Evolutionary conservation across 2,329 filamentous ascomycete genomes (phyloP), one percentile per base, ranked within the genome.

Genomic region (Emydomyces testavorans): DNA sequence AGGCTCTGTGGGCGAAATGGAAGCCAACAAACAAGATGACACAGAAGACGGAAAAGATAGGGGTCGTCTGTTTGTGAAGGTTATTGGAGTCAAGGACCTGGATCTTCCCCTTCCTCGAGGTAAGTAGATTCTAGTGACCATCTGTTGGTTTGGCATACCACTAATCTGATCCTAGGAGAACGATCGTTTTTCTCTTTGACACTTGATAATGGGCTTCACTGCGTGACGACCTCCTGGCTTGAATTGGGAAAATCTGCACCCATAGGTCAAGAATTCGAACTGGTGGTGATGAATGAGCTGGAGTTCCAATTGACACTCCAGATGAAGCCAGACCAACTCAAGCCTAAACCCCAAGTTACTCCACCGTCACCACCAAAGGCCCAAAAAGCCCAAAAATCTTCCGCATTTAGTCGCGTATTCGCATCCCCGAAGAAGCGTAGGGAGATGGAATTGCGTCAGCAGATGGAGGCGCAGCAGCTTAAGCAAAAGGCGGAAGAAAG

Each of bases 281-380:
- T 98, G 37, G 89, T 96, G 26, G 92, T 98, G 21, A 82, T 93
- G 42, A 92, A 94, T 57, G 92, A 98, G 58, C 79, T 98, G n/a
- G 92, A 98, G 65, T 98, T 98, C 70, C 92, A 98, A 67, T 78
- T 98, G 32, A 96, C 92, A 0, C 77, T 98, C 11, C 94, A 95
- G 56, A 93, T 94, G 54, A 95, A 95, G 71, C 75, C 96, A 20
- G 84, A 89, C 55, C 85, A 89, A 60, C 85, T 85, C 4, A 79
- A 82, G 21, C 75, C 83, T 16, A 69, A 71, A 49, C 60, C 64
- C 13, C 65, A 67, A 39, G 56, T 69, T 52, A 59, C 62, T 38
- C 57, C 59, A 49, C 54, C 63, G 31, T 76, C 80, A 2, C 79
- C 83, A 2, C 72, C 75, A 16, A 90, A 86, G 63, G 64, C 73